These are phyloP conservation scores for Phaeomoniella chlamydospora DNA, from an alignment of 2,329 filamentous ascomycete genomes.

Conservation along the genomic window DNA sequence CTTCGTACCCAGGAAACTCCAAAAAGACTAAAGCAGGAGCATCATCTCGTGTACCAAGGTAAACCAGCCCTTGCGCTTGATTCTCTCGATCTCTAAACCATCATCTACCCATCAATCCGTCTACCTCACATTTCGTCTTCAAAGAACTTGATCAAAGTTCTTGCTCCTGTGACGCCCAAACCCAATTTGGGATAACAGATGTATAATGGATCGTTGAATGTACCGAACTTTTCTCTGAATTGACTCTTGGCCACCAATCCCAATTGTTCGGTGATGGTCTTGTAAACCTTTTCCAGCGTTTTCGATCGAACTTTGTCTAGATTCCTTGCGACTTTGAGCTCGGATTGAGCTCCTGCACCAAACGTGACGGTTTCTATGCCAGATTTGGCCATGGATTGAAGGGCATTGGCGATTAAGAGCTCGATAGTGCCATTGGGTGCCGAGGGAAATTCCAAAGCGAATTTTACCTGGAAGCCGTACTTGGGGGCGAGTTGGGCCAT, in stretches of 20 bases:
- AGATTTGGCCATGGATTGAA: slow-evolving; percentile 36
- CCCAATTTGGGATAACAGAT: slow-evolving; percentile 71
- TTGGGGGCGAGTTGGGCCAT: slow-evolving; percentile 59
- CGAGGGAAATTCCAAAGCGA: slow-evolving; percentile 66
- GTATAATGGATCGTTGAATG: slow-evolving; percentile 60
- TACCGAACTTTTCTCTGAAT: slow-evolving; percentile 71
- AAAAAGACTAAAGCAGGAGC: too few relatives aligned
- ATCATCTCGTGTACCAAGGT: too few relatives aligned
- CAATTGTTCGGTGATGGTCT: slow-evolving; percentile 55
- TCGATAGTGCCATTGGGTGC: slow-evolving; percentile 67
- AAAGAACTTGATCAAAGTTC: slow-evolving; percentile 68
- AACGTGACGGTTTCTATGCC: slow-evolving; percentile 56
- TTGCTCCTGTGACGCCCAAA: slow-evolving; percentile 56
- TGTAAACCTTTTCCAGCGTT: slow-evolving; percentile 60
- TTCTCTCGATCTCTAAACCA: too few relatives aligned
- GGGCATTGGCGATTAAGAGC: slow-evolving; percentile 49
- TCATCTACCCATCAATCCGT: too few relatives aligned
- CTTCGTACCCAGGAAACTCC: too few relatives aligned
- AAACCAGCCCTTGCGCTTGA: too few relatives aligned
- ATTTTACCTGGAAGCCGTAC: slow-evolving; percentile 77
- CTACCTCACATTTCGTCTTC: slow-evolving; percentile 30
- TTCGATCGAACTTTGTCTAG: slow-evolving; percentile 57
- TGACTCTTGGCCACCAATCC: slow-evolving; percentile 60
- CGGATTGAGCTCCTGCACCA: slow-evolving; percentile 56
- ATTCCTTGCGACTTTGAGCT: slow-evolving; percentile 57